phyloP scores from a whole-genome alignment of 2,329 filamentous ascomycete species.

The Colletotrichum tamarilloi region DNA sequence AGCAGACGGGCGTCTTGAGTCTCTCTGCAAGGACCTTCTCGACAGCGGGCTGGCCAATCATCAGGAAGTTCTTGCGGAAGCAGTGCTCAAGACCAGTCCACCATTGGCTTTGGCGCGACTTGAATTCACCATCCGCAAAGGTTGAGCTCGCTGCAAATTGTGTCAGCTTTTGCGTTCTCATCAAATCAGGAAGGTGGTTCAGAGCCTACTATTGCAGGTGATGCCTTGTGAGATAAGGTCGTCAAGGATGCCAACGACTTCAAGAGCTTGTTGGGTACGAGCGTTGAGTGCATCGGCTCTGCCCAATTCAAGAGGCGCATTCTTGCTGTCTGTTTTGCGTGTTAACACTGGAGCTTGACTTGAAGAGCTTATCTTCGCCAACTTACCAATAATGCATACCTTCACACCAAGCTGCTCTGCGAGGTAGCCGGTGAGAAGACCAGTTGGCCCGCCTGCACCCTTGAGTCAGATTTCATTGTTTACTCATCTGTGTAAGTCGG shows the following conservation, averaged over 20 bases:
- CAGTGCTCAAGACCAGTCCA: slow-evolving; percentile 58
- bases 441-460: slow-evolving; percentile 54
- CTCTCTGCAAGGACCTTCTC: slow-evolving; percentile 51
- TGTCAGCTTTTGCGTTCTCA: neutral
- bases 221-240: slow-evolving; percentile 54
- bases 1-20: slow-evolving; percentile 48
- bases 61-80: slow-evolving; percentile 59
- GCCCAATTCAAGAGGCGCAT: slow-evolving; percentile 51
- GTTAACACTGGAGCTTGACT: neutral
- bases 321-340: slow-evolving; percentile 50
- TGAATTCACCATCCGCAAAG: slow-evolving; percentile 58
- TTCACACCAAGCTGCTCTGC: slow-evolving; percentile 53
- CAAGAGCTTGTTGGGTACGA: slow-evolving; percentile 59
- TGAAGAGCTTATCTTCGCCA: neutral
- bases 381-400: slow-evolving; percentile 51
- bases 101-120: slow-evolving; percentile 59
- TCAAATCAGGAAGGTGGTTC: neutral
- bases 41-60: slow-evolving; percentile 60
- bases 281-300: slow-evolving; percentile 61
- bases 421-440: slow-evolving; percentile 56
- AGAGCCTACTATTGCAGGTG: slow-evolving; percentile 59
- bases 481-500: neutral
- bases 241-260: slow-evolving; percentile 55
- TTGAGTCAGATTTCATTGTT: neutral
- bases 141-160: slow-evolving; percentile 55